phyloP scores from a whole-genome alignment of 2,329 filamentous ascomycete species.

The Rugonectria rugulosa region DNA sequence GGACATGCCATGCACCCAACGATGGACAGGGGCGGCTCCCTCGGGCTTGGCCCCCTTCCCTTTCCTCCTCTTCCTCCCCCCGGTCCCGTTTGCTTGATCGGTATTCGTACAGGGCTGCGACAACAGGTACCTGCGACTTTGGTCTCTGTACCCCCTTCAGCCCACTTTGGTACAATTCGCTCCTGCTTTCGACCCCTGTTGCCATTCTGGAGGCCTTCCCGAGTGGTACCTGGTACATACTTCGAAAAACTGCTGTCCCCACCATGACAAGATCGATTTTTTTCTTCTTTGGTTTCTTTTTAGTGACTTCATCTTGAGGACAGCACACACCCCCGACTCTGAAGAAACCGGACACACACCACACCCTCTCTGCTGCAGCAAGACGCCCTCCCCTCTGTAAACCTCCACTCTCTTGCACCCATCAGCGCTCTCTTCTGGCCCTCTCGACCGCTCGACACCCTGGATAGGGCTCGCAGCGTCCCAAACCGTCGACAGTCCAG shows the following conservation, averaged over 20 bases:
- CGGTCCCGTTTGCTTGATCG: not conserved
- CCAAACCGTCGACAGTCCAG: not conserved
- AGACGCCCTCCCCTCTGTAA: constrained; percentile 8
- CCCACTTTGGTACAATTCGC: not conserved
- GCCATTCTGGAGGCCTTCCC: constrained; percentile 14
- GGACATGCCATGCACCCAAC: constrained; percentile 17
- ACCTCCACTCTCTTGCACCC: constrained; percentile 7
- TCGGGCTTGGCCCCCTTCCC: no score
- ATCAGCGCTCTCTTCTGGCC: not conserved
- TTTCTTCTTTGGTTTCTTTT: not conserved
- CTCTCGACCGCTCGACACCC: not conserved
- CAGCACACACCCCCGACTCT: constrained; percentile 1
- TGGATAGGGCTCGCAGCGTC: constrained; percentile 19
- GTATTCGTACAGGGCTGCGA: constrained; percentile 13
- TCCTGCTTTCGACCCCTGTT: constrained; percentile 1
- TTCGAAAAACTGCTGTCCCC: constrained; percentile 6
- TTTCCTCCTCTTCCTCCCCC: no score
- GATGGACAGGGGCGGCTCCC: constrained; percentile 13
- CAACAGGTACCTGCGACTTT: constrained; percentile 18
- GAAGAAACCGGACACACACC: no score
- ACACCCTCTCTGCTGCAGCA: constrained; percentile 11
- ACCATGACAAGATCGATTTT: constrained; percentile 10
- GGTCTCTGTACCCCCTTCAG: constrained; percentile 15
- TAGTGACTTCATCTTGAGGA: not conserved
- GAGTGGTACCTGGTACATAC: constrained; percentile 11